phyloP scores from a whole-genome alignment of 805 yeast genomes.

The Nakazawaea anatomiae region DNA sequence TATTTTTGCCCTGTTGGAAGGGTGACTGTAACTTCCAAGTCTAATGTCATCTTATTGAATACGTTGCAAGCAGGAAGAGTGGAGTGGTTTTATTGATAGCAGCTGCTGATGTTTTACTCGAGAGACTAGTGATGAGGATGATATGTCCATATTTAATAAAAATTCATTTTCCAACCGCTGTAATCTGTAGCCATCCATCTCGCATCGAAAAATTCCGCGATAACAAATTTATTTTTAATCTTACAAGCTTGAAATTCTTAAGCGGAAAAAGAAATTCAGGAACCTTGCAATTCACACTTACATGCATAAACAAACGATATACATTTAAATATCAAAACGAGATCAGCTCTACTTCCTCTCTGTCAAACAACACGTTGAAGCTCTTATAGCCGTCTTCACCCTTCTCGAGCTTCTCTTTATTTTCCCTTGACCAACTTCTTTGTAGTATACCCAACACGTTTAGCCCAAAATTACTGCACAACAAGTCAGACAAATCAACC shows the following conservation, averaged over 20 bases:
- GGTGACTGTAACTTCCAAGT: conserved; percentile 3
- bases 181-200: neutral
- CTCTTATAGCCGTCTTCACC: conserved; percentile 1
- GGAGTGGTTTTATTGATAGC: too few relatives aligned
- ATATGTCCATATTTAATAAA: too few relatives aligned
- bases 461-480: conserved; percentile 6
- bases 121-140: too few relatives aligned
- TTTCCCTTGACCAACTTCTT: conserved; percentile 8
- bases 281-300: too few relatives aligned
- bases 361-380: conserved; percentile 8
- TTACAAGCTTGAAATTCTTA: neutral
- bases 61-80: neutral
- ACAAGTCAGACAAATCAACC: conserved; percentile 9
- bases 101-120: too few relatives aligned
- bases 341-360: conserved; percentile 5
- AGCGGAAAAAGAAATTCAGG: too few relatives aligned
- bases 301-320: neutral
- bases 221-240: neutral
- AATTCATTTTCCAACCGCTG: too few relatives aligned
- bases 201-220: conserved; percentile 1
- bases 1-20: conserved; percentile 43
- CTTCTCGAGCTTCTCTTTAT: neutral
- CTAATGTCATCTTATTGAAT: conserved; percentile 5
- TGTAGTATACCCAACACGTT: conserved; percentile 10
- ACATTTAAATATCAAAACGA: neutral